Conservation (phyloP, 306 rosid genomes). For the Cyamopsis tetragonoloba region DNA sequence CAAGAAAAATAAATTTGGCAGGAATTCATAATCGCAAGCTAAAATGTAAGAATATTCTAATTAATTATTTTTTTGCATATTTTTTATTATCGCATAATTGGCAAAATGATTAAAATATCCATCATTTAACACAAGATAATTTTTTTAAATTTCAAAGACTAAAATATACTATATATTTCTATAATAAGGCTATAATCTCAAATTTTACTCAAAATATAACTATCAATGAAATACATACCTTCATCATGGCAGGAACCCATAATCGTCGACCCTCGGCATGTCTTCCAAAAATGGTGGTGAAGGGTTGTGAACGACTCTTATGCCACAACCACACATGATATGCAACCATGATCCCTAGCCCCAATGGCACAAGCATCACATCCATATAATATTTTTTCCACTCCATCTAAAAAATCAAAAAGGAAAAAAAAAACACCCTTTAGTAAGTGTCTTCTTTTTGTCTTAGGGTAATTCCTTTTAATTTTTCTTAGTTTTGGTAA, state of each 20-base stretch:
- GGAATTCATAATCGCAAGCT: too few relatives aligned
- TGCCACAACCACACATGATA: slow-evolving; percentile 75
- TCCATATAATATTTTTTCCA: slow-evolving; percentile 42
- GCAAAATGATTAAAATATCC: too few relatives aligned
- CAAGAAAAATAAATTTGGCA: too few relatives aligned
- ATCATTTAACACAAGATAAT: too few relatives aligned
- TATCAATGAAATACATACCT: slow-evolving; percentile 38
- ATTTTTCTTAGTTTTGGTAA: too few relatives aligned
- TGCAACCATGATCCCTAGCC: slow-evolving; percentile 35
- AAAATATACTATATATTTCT: too few relatives aligned
- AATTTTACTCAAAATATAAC: neutral
- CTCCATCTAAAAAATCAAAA: slow-evolving; percentile 33
- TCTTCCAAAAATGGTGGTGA: slow-evolving; percentile 61
- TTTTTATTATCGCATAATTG: too few relatives aligned
- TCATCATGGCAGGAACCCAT: slow-evolving; percentile 58
- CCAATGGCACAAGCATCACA: slow-evolving; percentile 54
- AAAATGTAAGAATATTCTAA: too few relatives aligned
- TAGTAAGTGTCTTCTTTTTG: neutral
- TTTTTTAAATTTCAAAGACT: too few relatives aligned
- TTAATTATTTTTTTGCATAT: too few relatives aligned
- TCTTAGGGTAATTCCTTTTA: neutral
- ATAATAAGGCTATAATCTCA: too few relatives aligned
- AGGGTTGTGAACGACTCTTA: slow-evolving; percentile 48
- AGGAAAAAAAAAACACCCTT: too few relatives aligned
- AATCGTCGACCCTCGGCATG: slow-evolving; percentile 50